These are phyloP conservation scores for Pyrenophora graminea DNA, from an alignment of 2,329 filamentous ascomycete genomes.

Conservation along the genomic window DNA sequence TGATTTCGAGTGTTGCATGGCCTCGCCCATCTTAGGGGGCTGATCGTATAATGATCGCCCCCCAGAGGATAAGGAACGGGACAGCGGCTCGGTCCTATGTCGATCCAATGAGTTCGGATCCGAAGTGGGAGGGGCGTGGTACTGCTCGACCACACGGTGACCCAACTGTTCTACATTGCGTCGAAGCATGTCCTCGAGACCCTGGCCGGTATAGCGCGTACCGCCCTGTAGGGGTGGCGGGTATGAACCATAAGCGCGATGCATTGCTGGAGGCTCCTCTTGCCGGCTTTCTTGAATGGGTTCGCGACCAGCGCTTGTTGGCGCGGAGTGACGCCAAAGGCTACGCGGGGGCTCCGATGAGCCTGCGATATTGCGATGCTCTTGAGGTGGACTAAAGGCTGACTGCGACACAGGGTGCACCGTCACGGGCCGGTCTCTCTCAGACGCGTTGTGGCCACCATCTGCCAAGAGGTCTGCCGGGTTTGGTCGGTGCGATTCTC, in stretches of 20 bases:
- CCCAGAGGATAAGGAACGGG: constrained; percentile 42
- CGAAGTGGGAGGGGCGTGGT: constrained; percentile 46
- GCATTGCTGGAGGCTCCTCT: constrained; percentile 37
- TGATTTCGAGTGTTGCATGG: constrained; percentile 64
- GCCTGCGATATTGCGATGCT: constrained; percentile 25
- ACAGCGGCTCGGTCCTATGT: constrained; percentile 40
- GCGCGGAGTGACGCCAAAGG: constrained; percentile 38
- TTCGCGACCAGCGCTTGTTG: constrained; percentile 34
- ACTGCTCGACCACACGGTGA: constrained; percentile 44
- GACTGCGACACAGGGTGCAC: constrained; percentile 48
- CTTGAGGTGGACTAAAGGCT: constrained; percentile 44
- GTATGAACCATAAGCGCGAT: constrained; percentile 40
- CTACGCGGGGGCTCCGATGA: constrained; percentile 29
- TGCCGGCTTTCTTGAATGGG: constrained; percentile 27
- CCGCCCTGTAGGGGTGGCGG: constrained; percentile 28
- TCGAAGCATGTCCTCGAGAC: constrained; percentile 39
- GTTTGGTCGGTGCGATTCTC: constrained; percentile 43
- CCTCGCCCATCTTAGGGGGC: constrained; percentile 53
- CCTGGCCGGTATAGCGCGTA: constrained; percentile 28
- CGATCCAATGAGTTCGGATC: constrained; percentile 43
- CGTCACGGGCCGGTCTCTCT: constrained; percentile 44
- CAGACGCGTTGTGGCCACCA: constrained; percentile 22
- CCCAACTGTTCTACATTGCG: constrained; percentile 40
- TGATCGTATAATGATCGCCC: constrained; percentile 45
- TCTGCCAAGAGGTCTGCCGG: constrained; percentile 38